phyloP scores from a whole-genome alignment of 129 eudicot species.

The Daucus carota region DNA sequence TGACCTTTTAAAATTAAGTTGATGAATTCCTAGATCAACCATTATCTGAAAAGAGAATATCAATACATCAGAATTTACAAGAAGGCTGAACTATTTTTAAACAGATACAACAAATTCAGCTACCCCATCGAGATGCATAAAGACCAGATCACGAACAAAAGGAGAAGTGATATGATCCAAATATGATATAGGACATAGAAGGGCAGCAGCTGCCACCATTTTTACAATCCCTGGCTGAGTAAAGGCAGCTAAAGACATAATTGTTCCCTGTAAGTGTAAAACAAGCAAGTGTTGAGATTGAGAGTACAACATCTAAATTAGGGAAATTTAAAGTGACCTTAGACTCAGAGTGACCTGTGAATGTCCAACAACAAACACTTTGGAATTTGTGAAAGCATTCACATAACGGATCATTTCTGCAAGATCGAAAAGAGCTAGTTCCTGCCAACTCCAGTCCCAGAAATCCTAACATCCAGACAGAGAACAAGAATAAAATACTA shows the following conservation, averaged over 20 bases:
- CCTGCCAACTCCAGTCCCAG: constrained; percentile 99
- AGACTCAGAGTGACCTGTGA: constrained; percentile 66
- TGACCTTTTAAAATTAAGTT: constrained; percentile 86
- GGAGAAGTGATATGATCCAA: constrained; percentile 80
- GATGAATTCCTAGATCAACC: constrained; percentile 75
- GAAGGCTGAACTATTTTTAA: constrained; percentile 9
- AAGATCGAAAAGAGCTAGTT: constrained; percentile 84
- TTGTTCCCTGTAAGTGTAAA: constrained; percentile 62
- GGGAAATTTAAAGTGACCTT: not conserved
- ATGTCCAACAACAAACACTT: constrained; percentile 84
- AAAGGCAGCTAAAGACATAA: constrained; percentile 89
- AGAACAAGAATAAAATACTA: not conserved
- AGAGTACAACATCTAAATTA: not conserved
- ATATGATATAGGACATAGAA: constrained; percentile 89
- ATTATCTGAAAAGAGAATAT: constrained; percentile 36
- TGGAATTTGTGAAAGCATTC: constrained; percentile 40
- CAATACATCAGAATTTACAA: constrained; percentile 11
- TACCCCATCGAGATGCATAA: constrained; percentile 75
- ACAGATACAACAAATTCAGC: constrained; percentile 1
- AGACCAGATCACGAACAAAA: constrained; percentile 64
- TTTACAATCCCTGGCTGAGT: constrained; percentile 70
- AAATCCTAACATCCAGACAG: constrained; percentile 38
- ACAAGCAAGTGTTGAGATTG: constrained; percentile 5
- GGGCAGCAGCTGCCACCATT: constrained; percentile 90
- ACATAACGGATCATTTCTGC: constrained; percentile 66